Evolutionary conservation across 2,329 filamentous ascomycete species (phyloP).

Genomic region (Lecanicillium sp.): DNA sequence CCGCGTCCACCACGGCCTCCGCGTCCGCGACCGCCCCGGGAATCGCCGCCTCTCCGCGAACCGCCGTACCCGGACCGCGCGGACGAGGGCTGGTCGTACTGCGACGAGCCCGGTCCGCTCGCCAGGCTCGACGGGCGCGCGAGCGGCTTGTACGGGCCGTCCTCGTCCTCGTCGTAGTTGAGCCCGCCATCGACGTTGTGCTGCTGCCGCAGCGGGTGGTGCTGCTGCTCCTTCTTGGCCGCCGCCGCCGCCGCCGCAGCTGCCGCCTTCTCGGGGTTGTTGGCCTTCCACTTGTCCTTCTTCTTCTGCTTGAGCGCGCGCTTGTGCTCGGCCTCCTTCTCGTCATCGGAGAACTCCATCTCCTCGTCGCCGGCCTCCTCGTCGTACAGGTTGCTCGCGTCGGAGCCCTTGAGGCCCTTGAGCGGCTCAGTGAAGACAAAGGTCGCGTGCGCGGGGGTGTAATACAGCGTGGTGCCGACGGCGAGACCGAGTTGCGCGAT

Average conservation of each 20-base stretch:
- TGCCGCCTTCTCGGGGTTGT: slow-evolving; percentile 32
- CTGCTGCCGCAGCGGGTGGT: slow-evolving; percentile 37
- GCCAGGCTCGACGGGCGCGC: slow-evolving; percentile 60
- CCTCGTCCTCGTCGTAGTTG: slow-evolving; percentile 52
- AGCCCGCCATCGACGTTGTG: slow-evolving; percentile 39
- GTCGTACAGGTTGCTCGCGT: slow-evolving; percentile 91
- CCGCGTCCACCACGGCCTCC: slow-evolving; percentile 33
- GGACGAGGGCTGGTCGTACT: slow-evolving; percentile 20
- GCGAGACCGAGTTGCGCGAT: slow-evolving; percentile 61
- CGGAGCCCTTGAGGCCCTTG: slow-evolving; percentile 75
- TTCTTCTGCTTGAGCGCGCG: slow-evolving; percentile 61
- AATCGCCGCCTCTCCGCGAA: slow-evolving; percentile 36
- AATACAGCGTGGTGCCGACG: slow-evolving; percentile 69
- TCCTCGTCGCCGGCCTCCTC: slow-evolving; percentile 85
- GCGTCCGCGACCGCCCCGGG: slow-evolving; percentile 32
- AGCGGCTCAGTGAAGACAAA: slow-evolving; percentile 85
- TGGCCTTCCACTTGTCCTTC: slow-evolving; percentile 42
- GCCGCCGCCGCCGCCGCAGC: slow-evolving; percentile 27
- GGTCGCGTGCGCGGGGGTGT: slow-evolving; percentile 69
- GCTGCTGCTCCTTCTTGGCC: slow-evolving; percentile 29
- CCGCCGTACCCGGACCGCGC: slow-evolving; percentile 28
- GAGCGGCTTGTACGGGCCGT: slow-evolving; percentile 67
- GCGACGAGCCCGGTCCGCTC: slow-evolving; percentile 37
- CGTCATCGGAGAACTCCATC: slow-evolving; percentile 93
- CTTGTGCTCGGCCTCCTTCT: slow-evolving; percentile 83